phyloP scores from a whole-genome alignment of 805 yeast genomes.

The Myxozyma nipponensis region DNA sequence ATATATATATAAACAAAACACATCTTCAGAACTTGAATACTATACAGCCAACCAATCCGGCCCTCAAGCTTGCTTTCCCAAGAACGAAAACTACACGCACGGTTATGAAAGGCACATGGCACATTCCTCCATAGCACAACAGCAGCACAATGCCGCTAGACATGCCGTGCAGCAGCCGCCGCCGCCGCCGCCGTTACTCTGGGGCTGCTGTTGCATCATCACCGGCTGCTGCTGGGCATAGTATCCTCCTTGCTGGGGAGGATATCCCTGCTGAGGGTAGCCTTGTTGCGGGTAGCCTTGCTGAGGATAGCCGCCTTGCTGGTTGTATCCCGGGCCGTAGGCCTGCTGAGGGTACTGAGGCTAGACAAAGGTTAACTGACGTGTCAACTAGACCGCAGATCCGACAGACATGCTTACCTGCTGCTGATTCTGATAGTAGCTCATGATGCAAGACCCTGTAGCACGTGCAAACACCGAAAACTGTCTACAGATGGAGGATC shows the following conservation, averaged over 20 bases:
- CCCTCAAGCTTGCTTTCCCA: too few relatives aligned
- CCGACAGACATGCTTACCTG: not conserved
- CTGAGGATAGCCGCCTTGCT: conserved; percentile 8
- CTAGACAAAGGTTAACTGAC: conserved; percentile 33
- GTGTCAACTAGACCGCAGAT: not conserved
- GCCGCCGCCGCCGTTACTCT: conserved; percentile 5
- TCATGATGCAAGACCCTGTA: not conserved
- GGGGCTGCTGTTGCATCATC: conserved; percentile 11
- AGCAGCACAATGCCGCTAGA: conserved; percentile 2
- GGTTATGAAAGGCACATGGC: conserved; percentile 21
- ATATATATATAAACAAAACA: too few relatives aligned
- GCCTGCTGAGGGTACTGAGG: conserved; percentile 12
- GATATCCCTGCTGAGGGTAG: not conserved
- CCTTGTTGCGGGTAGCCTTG: conserved; percentile 5
- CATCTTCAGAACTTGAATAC: too few relatives aligned
- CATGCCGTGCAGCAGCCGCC: conserved; percentile 4
- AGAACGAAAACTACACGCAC: not conserved
- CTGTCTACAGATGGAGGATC: too few relatives aligned
- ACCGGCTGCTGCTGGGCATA: conserved; percentile 4
- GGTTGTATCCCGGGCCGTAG: not conserved
- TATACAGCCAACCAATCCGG: not conserved
- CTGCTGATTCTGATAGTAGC: conserved; percentile 3
- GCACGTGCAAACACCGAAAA: too few relatives aligned
- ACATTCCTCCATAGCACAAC: conserved; percentile 17
- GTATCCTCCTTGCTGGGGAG: conserved; percentile 3